phyloP scores from a whole-genome alignment of 306 rosid genomes.

The Pueraria montana region DNA sequence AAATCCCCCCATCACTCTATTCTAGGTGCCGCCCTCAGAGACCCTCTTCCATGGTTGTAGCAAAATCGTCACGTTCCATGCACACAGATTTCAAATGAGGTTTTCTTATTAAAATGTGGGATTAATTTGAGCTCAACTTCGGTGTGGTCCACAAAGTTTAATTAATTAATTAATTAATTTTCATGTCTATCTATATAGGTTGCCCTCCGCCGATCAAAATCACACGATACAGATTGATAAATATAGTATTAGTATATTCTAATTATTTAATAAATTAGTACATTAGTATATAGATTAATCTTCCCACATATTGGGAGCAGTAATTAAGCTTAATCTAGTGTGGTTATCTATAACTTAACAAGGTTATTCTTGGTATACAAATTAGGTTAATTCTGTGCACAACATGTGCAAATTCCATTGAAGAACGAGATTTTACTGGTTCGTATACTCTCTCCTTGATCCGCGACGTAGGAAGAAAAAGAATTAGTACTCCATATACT shows the following conservation, averaged over 20 bases:
- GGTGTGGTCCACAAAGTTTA: constrained; percentile 29
- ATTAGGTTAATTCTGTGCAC: constrained; percentile 14
- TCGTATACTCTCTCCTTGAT: constrained; percentile 23
- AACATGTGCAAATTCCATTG: constrained; percentile 23
- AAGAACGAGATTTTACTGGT: constrained; percentile 11
- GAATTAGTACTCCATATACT: constrained; percentile 23
- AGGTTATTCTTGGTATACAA: not conserved
- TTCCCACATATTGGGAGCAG: constrained; percentile 43
- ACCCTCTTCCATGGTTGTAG: constrained; percentile 49
- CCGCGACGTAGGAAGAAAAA: not conserved
- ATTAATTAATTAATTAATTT: not conserved
- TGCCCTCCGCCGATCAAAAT: not conserved
- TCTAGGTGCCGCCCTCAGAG: constrained; percentile 72
- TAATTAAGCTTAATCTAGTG: constrained; percentile 1
- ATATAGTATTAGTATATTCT: not conserved
- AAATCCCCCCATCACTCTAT: constrained; percentile 36
- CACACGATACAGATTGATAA: not conserved
- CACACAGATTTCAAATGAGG: constrained; percentile 19
- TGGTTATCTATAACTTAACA: not conserved
- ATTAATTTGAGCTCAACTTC: constrained; percentile 16
- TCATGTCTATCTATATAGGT: not conserved
- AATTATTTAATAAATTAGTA: too few relatives aligned
- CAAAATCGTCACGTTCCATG: constrained; percentile 44
- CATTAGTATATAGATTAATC: too few relatives aligned
- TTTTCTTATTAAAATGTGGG: constrained; percentile 1